Evolutionary conservation across 805 yeast species (phyloP), one percentile per base, ranked within the genome.

Genomic region (Sugiyamaella floridensis): DNA sequence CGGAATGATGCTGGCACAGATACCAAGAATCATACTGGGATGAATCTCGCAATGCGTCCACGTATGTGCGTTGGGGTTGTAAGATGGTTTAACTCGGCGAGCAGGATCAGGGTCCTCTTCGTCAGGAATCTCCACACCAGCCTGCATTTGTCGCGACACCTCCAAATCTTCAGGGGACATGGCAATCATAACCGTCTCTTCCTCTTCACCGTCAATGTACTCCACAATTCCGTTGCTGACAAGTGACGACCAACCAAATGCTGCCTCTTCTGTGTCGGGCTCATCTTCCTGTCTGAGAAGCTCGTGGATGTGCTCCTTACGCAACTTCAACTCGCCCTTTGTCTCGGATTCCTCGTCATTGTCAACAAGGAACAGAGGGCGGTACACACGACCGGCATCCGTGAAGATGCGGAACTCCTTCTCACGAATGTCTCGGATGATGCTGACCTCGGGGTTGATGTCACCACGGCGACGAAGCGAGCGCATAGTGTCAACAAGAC

Each of bases 41-140:
- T 93, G 99, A 67, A 93, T 90, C 73, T 93, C 99, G 80, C 99
- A 93, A 71, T 93, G 99, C 0, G 99, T 93, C 76, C 88, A 93
- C 1, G 98, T 89, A 59, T 83, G 86, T 0, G 81, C 76, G 62
- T 82, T 81, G 20, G 82, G 78, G 48, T 76, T 74, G 57, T 73
- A 76, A 14, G 78, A 72, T 16, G 88, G 82, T 69, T 85, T 90
- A 66, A 93, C 87, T 73, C 99, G 82, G 70, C 83, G 83, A 32
- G 95, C 95, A 0, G 89, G 85, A 64, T 85, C 89, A 19, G 72
- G 75, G 46, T 74, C 79, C 53, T 74, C 75, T 10, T 74, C 67
- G 45, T 70, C 75, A 19, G 75, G 72, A 45, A 58, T 54, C 42
- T 61, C 64, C 26, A 54, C 57, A 8, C 71, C 72, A 1, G 74